Evolutionary conservation across 176 grass and related monocot genomes (phyloP), one percentile per base, ranked within the genome.

Genomic region (Eleusine coracana): DNA sequence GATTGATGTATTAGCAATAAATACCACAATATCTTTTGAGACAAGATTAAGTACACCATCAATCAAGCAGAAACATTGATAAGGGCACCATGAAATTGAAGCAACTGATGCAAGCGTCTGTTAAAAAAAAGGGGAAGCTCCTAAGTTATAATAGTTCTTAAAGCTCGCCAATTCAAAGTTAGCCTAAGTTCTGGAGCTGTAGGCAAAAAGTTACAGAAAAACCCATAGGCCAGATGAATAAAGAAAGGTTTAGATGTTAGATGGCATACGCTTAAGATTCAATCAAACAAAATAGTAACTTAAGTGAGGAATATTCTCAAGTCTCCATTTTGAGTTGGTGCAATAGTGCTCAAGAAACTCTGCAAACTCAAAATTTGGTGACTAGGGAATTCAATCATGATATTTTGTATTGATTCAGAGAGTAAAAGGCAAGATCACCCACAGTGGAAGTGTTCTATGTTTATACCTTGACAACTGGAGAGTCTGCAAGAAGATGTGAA

Each of bases 401-500:
- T 16, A 40, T 34, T 42, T 62, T 12, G 51, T 36, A 85, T 48
- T 18, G 34, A 85, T 52, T 27, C 70, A 75, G 12, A 61, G 38
- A 70, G 15, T 70, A 51, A 34, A 42, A 78, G 44, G 67, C 17
- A 89, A 80, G 56, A 85, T 36, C 42, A 70, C 68, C 64, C 44
- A 54, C 77, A 85, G 64, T 56, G 37, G 42, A 75, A 81, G 45
- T 49, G 50, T 44, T 17, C 16, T 37, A 64, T 70, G n/a, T 62
- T 16, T 61, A 31, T 88, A 98, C 96, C 96, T 95, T 95, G 10
- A 98, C 89, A 80, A 91, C 89, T 67, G 92, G 91, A 82, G 92
- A 95, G 78, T 98, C 92, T 38, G 87, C 87, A 88, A 98, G 96
- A 84, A 95, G 91, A 93, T 95, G 91, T 1, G 91, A 91, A 68